Conservation (phyloP, 768 basidiomycete genomes). For the Paxillus ammoniavirescens region DNA sequence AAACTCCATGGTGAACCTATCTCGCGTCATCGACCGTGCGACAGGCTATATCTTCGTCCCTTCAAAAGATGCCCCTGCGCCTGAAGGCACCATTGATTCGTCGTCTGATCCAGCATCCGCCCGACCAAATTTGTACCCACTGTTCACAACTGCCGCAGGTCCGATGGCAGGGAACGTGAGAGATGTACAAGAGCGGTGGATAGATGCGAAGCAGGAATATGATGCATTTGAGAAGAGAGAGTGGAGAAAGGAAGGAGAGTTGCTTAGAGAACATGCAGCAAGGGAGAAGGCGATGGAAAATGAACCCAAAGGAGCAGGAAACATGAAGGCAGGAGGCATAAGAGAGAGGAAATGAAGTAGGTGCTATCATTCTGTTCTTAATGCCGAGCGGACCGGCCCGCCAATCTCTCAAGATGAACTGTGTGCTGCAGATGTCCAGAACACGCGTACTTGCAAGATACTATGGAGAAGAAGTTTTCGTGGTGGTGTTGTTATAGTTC, state of each 20-base stretch:
- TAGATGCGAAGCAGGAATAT: conserved; percentile 80
- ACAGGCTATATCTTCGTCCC: conserved; percentile 91
- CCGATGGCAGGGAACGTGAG: conserved; percentile 52
- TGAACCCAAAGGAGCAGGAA: background rate
- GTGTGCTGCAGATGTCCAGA: too few relatives aligned
- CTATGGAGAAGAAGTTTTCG: too few relatives aligned
- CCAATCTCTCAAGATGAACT: too few relatives aligned
- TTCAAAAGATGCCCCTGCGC: conserved; percentile 32
- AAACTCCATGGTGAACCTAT: conserved; percentile 88
- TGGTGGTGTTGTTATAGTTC: too few relatives aligned
- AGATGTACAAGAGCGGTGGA: conserved; percentile 92
- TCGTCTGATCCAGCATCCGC: conserved; percentile 35
- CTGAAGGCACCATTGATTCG: conserved; percentile 31
- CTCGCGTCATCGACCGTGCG: conserved; percentile 82
- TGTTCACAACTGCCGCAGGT: conserved; percentile 68
- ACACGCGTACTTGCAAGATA: too few relatives aligned
- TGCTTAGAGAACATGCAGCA: conserved; percentile 22
- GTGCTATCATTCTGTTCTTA: background rate
- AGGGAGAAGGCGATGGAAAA: conserved; percentile 9
- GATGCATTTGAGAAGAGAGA: conserved; percentile 77
- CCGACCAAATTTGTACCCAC: conserved; percentile 62
- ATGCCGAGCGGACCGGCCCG: too few relatives aligned
- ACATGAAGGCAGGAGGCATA: conserved; percentile 15
- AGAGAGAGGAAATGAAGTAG: conserved; percentile 27
- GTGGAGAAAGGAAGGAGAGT: conserved; percentile 76